A percentile compares a stretch with the other conserved stretches of the same genome.
Evolutionary conservation across 2,329 filamentous ascomycete genomes (phyloP).

Genomic region (Colletotrichum gigasporum): DNA sequence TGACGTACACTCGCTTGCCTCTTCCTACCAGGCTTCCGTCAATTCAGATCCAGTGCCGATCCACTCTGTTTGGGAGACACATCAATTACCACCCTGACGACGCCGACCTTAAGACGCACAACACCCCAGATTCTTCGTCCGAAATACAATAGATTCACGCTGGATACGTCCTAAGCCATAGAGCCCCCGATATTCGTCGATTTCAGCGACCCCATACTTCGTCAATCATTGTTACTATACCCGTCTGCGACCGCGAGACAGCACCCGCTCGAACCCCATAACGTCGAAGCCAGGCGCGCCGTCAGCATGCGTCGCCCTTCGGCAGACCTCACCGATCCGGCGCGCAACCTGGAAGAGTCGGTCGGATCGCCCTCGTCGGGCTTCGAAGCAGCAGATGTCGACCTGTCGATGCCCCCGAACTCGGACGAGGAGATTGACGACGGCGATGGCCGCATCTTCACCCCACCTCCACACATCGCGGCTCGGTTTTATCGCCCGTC

Average conservation of each 20-base stretch:
- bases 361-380: constrained; percentile 40
- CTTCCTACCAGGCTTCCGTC: constrained; percentile 10
- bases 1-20: constrained; percentile 12
- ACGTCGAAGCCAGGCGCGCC: constrained; percentile 17
- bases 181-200: neutral
- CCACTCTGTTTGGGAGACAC: constrained; percentile 13
- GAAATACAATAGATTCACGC: neutral
- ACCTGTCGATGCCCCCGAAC: constrained; percentile 49
- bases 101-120: neutral
- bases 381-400: constrained; percentile 42
- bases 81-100: neutral
- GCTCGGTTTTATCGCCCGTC: constrained; percentile 79
- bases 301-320: constrained; percentile 54
- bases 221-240: neutral
- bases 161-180: too few species aligned
- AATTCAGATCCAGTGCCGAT: neutral
- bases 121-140: neutral
- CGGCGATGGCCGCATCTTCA: constrained; percentile 52
- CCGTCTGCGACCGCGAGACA: constrained; percentile 1
- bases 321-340: constrained; percentile 50
- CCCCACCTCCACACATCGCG: constrained; percentile 79
- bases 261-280: constrained; percentile 11
- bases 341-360: constrained; percentile 49
- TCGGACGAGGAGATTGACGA: constrained; percentile 45
- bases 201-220: neutral